A percentile compares a stretch with the other conserved stretches of the same genome.
Evolutionary conservation across 2,329 filamentous ascomycete species (phyloP).

Genomic region (Leptographium flavum): DNA sequence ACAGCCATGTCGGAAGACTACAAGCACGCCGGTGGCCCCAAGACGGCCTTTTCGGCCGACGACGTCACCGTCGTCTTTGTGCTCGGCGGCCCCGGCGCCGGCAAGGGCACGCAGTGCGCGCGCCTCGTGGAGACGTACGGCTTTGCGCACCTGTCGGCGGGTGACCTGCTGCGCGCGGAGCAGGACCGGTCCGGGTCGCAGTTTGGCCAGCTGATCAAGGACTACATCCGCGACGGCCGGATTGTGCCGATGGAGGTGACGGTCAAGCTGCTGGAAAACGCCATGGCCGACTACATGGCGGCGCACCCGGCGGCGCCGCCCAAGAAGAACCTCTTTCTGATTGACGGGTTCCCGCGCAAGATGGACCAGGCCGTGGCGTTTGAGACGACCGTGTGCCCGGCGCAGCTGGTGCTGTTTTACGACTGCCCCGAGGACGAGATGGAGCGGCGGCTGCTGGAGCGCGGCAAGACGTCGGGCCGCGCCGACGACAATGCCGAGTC

Average conservation of each 20-base stretch:
- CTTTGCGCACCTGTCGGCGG: slow-evolving; percentile 87
- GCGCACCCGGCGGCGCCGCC: slow-evolving; percentile 28
- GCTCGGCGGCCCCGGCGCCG: slow-evolving; percentile 86
- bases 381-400: slow-evolving; percentile 74
- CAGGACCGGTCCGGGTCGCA: slow-evolving; percentile 74
- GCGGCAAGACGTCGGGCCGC: slow-evolving; percentile 84
- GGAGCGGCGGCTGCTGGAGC: slow-evolving; percentile 68
- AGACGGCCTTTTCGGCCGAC: slow-evolving; percentile 57
- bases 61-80: slow-evolving; percentile 92
- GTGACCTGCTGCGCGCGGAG: slow-evolving; percentile 86
- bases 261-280: slow-evolving; percentile 82
- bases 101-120: slow-evolving; percentile 91
- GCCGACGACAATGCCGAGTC: slow-evolving; percentile 89
- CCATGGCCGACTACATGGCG: slow-evolving; percentile 59
- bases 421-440: slow-evolving; percentile 86
- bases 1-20: slow-evolving; percentile 5
- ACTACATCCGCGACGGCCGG: slow-evolving; percentile 83
- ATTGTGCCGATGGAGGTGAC: slow-evolving; percentile 99
- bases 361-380: slow-evolving; percentile 95
- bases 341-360: slow-evolving; percentile 83
- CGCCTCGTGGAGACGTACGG: slow-evolving; percentile 76
- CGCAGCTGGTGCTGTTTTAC: slow-evolving; percentile 80
- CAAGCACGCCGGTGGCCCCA: slow-evolving; percentile 16
- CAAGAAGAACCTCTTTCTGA: slow-evolving; percentile 73
- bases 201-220: slow-evolving; percentile 84